Percentiles rank a stretch among this genome's conserved stretches.
These are phyloP conservation scores for Fusarium sp. DNA, from an alignment of 2,329 filamentous ascomycete species.

Conservation along the genomic window DNA sequence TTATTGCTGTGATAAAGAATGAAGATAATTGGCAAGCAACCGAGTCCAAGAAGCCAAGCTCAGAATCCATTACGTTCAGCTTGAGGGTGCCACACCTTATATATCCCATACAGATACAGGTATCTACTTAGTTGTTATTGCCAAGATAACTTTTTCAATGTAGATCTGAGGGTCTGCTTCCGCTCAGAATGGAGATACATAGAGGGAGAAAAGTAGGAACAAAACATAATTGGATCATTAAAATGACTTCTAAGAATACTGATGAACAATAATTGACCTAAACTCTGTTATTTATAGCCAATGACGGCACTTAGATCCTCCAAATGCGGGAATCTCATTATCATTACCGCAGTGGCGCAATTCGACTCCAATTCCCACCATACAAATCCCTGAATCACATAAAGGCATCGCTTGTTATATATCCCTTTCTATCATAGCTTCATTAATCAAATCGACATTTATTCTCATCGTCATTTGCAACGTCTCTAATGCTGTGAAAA, in stretches of 20 bases:
- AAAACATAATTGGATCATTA: accelerated
- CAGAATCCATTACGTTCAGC: no score
- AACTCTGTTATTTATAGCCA: background rate
- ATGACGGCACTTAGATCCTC: background rate
- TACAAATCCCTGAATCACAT: accelerated
- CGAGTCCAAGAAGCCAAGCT: no score
- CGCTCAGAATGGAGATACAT: background rate
- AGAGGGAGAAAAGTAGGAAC: accelerated
- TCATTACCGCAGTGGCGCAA: background rate
- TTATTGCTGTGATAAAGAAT: no score
- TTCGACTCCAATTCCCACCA: accelerated
- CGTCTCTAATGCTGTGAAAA: accelerated
- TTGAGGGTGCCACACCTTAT: no score
- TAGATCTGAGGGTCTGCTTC: background rate
- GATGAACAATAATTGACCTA: background rate
- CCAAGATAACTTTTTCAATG: no score
- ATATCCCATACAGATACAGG: no score
- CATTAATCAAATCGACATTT: accelerated
- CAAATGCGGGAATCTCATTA: background rate
- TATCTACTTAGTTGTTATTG: no score
- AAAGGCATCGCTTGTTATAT: accelerated
- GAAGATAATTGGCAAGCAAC: no score
- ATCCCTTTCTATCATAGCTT: background rate
- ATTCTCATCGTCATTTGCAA: accelerated
- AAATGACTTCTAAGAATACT: background rate